phyloP scores from a whole-genome alignment of 177 flowering plant genomes.

The Vitis hybrid region DNA sequence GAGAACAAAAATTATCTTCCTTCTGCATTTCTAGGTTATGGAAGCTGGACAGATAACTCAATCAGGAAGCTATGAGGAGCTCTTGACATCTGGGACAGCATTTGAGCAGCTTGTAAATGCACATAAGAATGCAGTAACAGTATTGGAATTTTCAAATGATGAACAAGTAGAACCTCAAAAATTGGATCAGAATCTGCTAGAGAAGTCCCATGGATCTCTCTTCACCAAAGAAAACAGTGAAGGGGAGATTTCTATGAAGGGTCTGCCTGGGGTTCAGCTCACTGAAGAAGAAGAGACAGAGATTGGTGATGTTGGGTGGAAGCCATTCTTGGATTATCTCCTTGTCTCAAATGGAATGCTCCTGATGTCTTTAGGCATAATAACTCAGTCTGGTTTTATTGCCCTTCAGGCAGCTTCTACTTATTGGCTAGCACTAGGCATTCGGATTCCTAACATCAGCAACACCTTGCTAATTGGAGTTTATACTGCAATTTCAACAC shows the following conservation, averaged over 20 bases:
- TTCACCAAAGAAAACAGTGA: slow-evolving; percentile 24
- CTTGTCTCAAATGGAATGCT: slow-evolving; percentile 42
- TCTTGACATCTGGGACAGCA: slow-evolving; percentile 56
- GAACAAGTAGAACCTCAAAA: slow-evolving; percentile 14
- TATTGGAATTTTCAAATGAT: slow-evolving; percentile 18
- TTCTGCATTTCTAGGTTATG: slow-evolving; percentile 52
- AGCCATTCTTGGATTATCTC: slow-evolving; percentile 66
- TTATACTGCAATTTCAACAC: slow-evolving; percentile 53
- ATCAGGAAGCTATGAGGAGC: slow-evolving; percentile 67
- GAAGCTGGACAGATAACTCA: slow-evolving; percentile 64
- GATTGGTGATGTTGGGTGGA: slow-evolving; percentile 67
- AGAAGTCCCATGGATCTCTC: slow-evolving; percentile 15
- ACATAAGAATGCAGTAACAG: slow-evolving; percentile 57
- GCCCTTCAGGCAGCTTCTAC: slow-evolving; percentile 59
- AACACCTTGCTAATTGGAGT: slow-evolving; percentile 50
- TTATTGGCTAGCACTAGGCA: slow-evolving; percentile 76
- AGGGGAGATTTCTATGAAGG: slow-evolving; percentile 35
- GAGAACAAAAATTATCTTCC: too few relatives aligned
- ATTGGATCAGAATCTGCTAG: not conserved
- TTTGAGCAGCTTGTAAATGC: slow-evolving; percentile 83
- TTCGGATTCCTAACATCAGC: slow-evolving; percentile 42
- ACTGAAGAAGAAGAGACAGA: slow-evolving; percentile 73
- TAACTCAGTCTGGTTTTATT: slow-evolving; percentile 45
- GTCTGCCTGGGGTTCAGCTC: slow-evolving; percentile 41
- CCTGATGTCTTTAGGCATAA: slow-evolving; percentile 22